Evolutionary conservation across 106 monocot species (phyloP).

Genomic region (Dioscorea zingiberensis): DNA sequence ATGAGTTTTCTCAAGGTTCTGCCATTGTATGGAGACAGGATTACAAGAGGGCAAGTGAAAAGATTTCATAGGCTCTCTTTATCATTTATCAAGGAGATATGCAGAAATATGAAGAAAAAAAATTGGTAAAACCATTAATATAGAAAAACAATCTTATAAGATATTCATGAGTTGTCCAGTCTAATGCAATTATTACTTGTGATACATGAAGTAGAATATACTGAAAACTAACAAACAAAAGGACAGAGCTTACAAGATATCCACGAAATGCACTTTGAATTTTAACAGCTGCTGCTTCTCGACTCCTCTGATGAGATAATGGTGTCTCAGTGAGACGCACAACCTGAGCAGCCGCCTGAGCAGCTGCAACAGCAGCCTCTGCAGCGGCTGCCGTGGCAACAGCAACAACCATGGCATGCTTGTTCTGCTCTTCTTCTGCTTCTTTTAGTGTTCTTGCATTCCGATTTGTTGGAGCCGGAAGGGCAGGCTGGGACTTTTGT

Average conservation of each 20-base stretch:
- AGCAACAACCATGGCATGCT: conserved; percentile 67
- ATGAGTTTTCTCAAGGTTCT: no score
- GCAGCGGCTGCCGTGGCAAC: conserved; percentile 72
- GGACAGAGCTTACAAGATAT: conserved; percentile 51
- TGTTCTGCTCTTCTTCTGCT: conserved; percentile 64
- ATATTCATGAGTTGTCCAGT: no score
- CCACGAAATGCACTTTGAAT: conserved; percentile 63
- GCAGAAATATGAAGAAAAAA: no score
- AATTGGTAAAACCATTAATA: no score
- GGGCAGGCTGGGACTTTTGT: conserved; percentile 22
- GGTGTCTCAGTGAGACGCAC: conserved; percentile 51
- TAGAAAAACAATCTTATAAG: no score
- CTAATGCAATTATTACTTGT: no score
- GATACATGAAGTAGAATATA: no score
- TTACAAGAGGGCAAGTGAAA: no score
- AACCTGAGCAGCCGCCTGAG: conserved; percentile 67
- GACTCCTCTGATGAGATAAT: conserved; percentile 4
- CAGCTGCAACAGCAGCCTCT: conserved; percentile 72
- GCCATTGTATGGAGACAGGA: no score
- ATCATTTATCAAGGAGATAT: no score
- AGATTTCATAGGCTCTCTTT: no score
- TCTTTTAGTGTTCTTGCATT: conserved; percentile 32
- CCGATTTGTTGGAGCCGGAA: conserved; percentile 23
- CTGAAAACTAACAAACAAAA: no score
- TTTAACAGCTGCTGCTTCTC: conserved; percentile 42